Percentiles rank a stretch among this genome's conserved stretches.
These are phyloP conservation scores for Talaromyces sp. DNA, from an alignment of 2,329 filamentous ascomycete genomes.

Conservation along the genomic window DNA sequence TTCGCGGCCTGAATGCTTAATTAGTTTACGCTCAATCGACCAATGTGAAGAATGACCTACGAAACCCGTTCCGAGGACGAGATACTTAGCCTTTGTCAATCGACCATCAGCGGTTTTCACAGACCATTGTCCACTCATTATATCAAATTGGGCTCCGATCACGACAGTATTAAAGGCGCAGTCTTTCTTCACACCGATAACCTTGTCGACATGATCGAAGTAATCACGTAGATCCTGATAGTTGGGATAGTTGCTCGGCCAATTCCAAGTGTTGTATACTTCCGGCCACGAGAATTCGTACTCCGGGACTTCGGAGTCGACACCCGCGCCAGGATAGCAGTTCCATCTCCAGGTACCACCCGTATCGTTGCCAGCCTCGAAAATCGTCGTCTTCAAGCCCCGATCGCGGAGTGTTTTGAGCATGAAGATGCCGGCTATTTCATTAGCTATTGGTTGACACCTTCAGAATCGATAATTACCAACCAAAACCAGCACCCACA, in stretches of 20 bases:
- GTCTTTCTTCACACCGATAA: slow-evolving; percentile 48
- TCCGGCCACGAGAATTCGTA: slow-evolving; percentile 59
- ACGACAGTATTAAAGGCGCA: slow-evolving; percentile 51
- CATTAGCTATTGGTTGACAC: slow-evolving; percentile 64
- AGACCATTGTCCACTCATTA: slow-evolving; percentile 44
- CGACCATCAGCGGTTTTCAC: slow-evolving; percentile 48
- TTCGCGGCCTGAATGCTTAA: slow-evolving; percentile 35
- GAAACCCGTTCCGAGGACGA: slow-evolving; percentile 53
- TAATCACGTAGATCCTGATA: slow-evolving; percentile 48
- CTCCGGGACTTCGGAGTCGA: slow-evolving; percentile 58
- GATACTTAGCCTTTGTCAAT: slow-evolving; percentile 45
- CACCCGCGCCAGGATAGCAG: slow-evolving; percentile 57
- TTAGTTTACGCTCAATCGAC: background rate
- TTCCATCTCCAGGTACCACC: slow-evolving; percentile 63
- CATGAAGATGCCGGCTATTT: slow-evolving; percentile 41
- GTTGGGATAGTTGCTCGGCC: slow-evolving; percentile 36
- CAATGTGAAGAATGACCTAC: slow-evolving; percentile 11
- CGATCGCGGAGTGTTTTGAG: slow-evolving; percentile 15
- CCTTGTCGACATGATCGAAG: slow-evolving; percentile 51
- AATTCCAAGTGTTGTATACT: slow-evolving; percentile 51
- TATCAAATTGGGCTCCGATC: slow-evolving; percentile 45
- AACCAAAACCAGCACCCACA: slow-evolving; percentile 34
- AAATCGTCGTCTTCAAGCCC: slow-evolving; percentile 53
- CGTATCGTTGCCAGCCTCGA: slow-evolving; percentile 55
- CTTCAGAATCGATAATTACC: background rate